Evolutionary conservation across 1,139 yeast species (phyloP).

Genomic region (Candida tetrigidarum): DNA sequence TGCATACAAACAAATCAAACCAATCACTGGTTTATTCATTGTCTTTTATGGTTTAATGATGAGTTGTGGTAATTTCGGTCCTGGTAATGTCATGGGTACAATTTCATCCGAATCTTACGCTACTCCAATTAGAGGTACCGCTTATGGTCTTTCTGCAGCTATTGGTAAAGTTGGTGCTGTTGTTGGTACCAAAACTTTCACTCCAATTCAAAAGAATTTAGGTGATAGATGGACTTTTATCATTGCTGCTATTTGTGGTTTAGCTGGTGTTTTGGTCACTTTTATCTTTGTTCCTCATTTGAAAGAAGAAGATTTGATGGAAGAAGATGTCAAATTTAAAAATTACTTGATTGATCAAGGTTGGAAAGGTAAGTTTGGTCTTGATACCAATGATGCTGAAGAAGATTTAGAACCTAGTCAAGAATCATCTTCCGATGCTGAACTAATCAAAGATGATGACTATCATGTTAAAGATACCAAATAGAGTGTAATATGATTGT

Average conservation of each 20-base stretch:
- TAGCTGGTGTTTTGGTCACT: conserved; percentile 65
- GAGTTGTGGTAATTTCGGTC: conserved; percentile 68
- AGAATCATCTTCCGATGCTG: conserved; percentile 8
- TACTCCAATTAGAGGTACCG: conserved; percentile 76
- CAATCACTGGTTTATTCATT: conserved; percentile 47
- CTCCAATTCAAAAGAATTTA: conserved; percentile 41
- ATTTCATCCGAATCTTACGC: conserved; percentile 72
- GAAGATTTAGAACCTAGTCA: conserved; percentile 17
- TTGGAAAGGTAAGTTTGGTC: conserved; percentile 66
- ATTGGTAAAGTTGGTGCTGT: conserved; percentile 57
- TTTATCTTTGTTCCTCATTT: conserved; percentile 69
- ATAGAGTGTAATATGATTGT: not conserved
- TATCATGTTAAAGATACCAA: not conserved
- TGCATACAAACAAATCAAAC: conserved; percentile 43
- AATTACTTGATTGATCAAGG: conserved; percentile 66
- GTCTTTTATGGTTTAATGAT: conserved; percentile 52
- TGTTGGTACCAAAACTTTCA: conserved; percentile 49
- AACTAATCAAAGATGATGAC: not conserved
- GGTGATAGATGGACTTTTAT: conserved; percentile 48
- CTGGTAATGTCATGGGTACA: conserved; percentile 76
- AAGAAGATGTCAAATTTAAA: conserved; percentile 66
- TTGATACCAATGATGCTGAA: conserved; percentile 27
- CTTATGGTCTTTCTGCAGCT: conserved; percentile 52
- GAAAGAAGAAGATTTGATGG: conserved; percentile 65
- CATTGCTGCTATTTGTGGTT: conserved; percentile 72